phyloP scores from a whole-genome alignment of 1,284 basidiomycete genomes.

The Sporisorium reilianum region DNA sequence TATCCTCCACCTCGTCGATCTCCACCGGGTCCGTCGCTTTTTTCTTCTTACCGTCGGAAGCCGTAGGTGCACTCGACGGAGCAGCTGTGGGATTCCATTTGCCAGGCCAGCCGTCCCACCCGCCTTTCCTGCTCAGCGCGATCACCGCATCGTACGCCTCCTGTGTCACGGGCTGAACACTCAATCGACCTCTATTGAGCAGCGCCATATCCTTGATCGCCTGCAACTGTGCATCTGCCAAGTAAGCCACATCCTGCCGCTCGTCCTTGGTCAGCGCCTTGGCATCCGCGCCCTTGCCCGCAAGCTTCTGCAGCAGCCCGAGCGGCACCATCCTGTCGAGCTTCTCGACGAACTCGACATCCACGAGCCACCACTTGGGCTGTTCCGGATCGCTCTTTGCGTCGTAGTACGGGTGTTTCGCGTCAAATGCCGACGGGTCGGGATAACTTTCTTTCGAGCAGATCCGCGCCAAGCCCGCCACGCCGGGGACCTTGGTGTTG shows the following conservation, averaged over 20 bases:
- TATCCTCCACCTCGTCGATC: not conserved
- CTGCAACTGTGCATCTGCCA: conserved; percentile 61
- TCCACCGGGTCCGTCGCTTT: not conserved
- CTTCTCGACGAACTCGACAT: conserved; percentile 79
- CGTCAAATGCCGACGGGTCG: conserved; percentile 53
- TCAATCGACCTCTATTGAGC: conserved; percentile 84
- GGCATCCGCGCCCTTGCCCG: conserved; percentile 75
- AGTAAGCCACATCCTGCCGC: conserved; percentile 71
- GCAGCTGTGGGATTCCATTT: conserved; percentile 53
- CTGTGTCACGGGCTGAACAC: conserved; percentile 81
- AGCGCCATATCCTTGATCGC: conserved; percentile 80
- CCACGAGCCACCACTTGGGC: conserved; percentile 90
- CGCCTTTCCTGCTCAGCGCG: conserved; percentile 78
- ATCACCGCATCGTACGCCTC: conserved; percentile 79
- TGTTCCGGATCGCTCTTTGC: conserved; percentile 80
- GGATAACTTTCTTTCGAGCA: conserved; percentile 42
- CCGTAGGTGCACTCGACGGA: conserved; percentile 4
- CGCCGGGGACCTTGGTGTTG: conserved; percentile 88
- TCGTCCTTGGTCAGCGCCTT: conserved; percentile 74
- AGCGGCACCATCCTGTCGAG: conserved; percentile 83
- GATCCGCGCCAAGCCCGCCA: conserved; percentile 52
- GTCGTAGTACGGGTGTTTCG: conserved; percentile 87
- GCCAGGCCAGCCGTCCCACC: conserved; percentile 70
- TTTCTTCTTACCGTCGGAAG: no score
- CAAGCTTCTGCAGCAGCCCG: conserved; percentile 80